A percentile compares a stretch with the other conserved stretches of the same genome.
Evolutionary conservation across 345 rosid species (phyloP).

Genomic region (Draba incana): DNA sequence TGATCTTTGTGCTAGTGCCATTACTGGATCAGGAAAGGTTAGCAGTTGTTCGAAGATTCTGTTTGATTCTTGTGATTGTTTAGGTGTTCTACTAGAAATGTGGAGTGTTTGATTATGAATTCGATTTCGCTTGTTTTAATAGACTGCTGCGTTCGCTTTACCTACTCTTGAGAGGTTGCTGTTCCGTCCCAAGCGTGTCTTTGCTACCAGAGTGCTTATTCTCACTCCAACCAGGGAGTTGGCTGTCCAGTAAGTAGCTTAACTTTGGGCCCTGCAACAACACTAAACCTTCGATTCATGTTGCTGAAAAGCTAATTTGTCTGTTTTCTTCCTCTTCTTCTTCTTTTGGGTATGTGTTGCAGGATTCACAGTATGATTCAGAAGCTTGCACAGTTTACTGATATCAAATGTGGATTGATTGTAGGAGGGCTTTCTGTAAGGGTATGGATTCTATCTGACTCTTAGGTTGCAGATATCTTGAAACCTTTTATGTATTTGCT

Average conservation of each 20-base stretch:
- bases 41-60: background rate
- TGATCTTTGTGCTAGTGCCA: conserved; percentile 96
- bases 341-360: conserved; percentile 27
- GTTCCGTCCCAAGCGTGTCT: conserved; percentile 82
- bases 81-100: background rate
- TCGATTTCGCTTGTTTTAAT: conserved; percentile 28
- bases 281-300: background rate
- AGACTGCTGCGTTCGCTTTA: conserved; percentile 95
- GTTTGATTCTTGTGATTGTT: conserved; percentile 2
- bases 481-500: conserved; percentile 10
- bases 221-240: conserved; percentile 94
- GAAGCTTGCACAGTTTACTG: conserved; percentile 86
- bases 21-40: conserved; percentile 99
- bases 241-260: conserved; percentile 81
- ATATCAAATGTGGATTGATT: conserved; percentile 85
- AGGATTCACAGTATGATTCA: conserved; percentile 97
- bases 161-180: conserved; percentile 91
- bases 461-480: background rate
- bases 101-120: conserved; percentile 13
- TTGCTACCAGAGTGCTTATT: conserved; percentile 86
- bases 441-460: conserved; percentile 49
- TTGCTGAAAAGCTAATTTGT: background rate
- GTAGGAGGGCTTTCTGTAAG: conserved; percentile 93
- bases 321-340: no score
- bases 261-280: background rate